A percentile compares a stretch with the other conserved stretches of the same genome.
phyloP scores from a whole-genome alignment of 1,284 basidiomycete species.

The Pseudozyma hubeiensis region DNA sequence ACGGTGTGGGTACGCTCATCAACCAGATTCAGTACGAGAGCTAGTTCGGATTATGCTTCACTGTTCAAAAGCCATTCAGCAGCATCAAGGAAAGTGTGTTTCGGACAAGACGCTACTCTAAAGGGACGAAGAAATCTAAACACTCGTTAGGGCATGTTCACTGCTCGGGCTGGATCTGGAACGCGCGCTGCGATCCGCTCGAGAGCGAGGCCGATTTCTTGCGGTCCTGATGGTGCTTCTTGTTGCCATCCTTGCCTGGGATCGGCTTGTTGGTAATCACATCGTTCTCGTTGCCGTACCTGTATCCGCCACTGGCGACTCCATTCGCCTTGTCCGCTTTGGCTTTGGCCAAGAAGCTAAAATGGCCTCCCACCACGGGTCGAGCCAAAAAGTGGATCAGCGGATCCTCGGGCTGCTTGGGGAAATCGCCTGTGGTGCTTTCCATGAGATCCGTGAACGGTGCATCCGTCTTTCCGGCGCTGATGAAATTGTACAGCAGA shows the following conservation, averaged over 20 bases:
- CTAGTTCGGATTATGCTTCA: no score
- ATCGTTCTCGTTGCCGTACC: constrained; percentile 43
- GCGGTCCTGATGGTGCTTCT: constrained; percentile 7
- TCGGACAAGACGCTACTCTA: no score
- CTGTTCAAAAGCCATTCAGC: no score
- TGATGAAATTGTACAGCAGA: constrained; percentile 61
- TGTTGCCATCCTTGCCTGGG: constrained; percentile 12
- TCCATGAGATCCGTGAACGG: constrained; percentile 67
- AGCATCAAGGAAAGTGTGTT: no score
- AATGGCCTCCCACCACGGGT: constrained; percentile 69
- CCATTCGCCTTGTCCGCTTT: constrained; percentile 66
- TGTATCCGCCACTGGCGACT: constrained; percentile 32
- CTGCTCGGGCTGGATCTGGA: constrained; percentile 18
- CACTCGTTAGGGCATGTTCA: background rate
- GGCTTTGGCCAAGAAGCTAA: constrained; percentile 66
- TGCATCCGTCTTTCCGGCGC: constrained; percentile 65
- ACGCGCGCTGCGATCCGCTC: constrained; percentile 41
- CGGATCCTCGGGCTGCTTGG: constrained; percentile 55
- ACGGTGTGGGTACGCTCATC: constrained; percentile 70
- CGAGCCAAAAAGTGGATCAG: constrained; percentile 66
- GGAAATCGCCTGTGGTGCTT: constrained; percentile 58
- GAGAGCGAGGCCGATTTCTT: constrained; percentile 27
- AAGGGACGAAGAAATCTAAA: no score
- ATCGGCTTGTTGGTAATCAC: constrained; percentile 30
- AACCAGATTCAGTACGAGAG: constrained; percentile 69